These are phyloP conservation scores for Barnettozyma californica DNA, from an alignment of 805 yeast species.

Conservation along the genomic window DNA sequence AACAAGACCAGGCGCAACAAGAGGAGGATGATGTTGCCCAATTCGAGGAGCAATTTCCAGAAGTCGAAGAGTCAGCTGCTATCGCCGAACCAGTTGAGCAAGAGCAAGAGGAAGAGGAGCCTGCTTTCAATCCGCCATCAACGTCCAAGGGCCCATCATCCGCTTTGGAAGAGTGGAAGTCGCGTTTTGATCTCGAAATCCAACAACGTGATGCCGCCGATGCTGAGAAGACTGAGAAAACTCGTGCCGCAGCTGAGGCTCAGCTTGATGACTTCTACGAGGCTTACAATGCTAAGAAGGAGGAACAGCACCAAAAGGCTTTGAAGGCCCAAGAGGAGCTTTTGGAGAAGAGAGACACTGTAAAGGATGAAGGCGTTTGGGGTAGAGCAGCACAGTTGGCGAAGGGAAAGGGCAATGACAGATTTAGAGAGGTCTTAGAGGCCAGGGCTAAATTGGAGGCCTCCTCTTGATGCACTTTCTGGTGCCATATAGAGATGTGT, in stretches of 20 bases:
- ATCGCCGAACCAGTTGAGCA: conserved; percentile 3
- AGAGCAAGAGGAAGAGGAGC: conserved; percentile 34
- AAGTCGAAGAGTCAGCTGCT: conserved; percentile 30
- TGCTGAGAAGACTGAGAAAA: conserved; percentile 54
- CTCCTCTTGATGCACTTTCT: background rate
- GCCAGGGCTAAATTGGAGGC: conserved; percentile 18
- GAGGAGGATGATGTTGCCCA: conserved; percentile 45
- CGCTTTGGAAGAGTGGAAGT: conserved; percentile 72
- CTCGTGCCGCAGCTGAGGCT: conserved; percentile 71
- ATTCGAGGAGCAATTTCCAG: conserved; percentile 63
- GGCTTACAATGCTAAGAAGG: conserved; percentile 80
- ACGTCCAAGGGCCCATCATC: conserved; percentile 41
- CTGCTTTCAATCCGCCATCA: conserved; percentile 17
- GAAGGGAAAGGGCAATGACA: conserved; percentile 29
- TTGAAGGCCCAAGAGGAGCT: conserved; percentile 66
- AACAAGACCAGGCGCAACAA: conserved; percentile 43
- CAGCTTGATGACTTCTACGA: conserved; percentile 91
- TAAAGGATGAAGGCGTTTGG: conserved; percentile 78
- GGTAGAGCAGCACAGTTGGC: conserved; percentile 58
- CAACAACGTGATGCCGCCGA: conserved; percentile 72
- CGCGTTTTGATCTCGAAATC: conserved; percentile 73
- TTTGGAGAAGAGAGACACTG: conserved; percentile 69
- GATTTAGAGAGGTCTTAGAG: conserved; percentile 26
- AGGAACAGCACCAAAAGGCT: conserved; percentile 57
- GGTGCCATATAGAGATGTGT: background rate